Conservation (phyloP, 495 filamentous ascomycete genomes). For the Penicillium taxi region DNA sequence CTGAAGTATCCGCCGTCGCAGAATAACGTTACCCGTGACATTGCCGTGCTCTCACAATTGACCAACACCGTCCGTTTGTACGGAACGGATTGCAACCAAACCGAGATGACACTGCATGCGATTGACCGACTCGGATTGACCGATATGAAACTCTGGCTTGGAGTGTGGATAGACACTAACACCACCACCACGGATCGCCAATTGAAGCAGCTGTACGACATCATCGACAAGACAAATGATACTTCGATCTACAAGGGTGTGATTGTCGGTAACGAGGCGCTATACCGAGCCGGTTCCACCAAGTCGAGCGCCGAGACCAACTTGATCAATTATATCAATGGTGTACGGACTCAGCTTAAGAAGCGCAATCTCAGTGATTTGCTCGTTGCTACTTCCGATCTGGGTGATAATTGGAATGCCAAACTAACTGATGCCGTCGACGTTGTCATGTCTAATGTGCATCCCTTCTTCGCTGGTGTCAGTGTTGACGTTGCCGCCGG, state of each 20-base stretch:
- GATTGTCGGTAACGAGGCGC: slow-evolving; percentile 90
- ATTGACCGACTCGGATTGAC: slow-evolving; percentile 65
- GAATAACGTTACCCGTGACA: slow-evolving; percentile 88
- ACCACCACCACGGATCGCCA: slow-evolving; percentile 75
- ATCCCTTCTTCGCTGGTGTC: slow-evolving; percentile 91
- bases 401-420: slow-evolving; percentile 80
- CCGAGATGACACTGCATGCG: slow-evolving; percentile 83
- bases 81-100: slow-evolving; percentile 97
- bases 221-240: slow-evolving; percentile 61
- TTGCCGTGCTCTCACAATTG: slow-evolving; percentile 85
- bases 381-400: slow-evolving; percentile 79
- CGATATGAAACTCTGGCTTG: slow-evolving; percentile 87
- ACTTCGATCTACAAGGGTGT: slow-evolving; percentile 68
- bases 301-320: slow-evolving; percentile 53
- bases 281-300: slow-evolving; percentile 55
- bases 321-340: slow-evolving; percentile 56
- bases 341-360: slow-evolving; percentile 66
- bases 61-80: slow-evolving; percentile 87
- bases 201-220: slow-evolving; percentile 68
- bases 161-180: slow-evolving; percentile 89
- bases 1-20: slow-evolving; percentile 69
- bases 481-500: slow-evolving; percentile 55
- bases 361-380: slow-evolving; percentile 55
- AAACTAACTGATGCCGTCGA: slow-evolving; percentile 62
- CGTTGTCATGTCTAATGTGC: slow-evolving; percentile 91